phyloP scores from a whole-genome alignment of 1,284 basidiomycete species.

The Xerocomus minutiporus region DNA sequence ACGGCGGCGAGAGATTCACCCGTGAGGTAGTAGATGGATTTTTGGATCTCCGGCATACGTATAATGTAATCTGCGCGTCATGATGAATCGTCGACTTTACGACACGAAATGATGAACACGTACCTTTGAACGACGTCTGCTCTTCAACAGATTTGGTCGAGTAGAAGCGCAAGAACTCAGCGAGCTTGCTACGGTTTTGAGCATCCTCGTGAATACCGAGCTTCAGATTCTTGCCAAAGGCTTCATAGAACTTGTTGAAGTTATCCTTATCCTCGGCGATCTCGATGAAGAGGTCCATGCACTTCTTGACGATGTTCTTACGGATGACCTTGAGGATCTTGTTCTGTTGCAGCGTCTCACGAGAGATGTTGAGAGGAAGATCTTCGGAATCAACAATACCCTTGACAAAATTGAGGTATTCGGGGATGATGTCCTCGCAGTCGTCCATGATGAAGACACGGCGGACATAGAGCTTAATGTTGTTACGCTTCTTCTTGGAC shows the following conservation, averaged over 20 bases:
- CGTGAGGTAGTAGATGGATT: slow-evolving; percentile 99
- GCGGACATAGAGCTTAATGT: slow-evolving; percentile 99
- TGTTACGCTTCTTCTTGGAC: slow-evolving; percentile 99
- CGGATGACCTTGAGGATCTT: slow-evolving; percentile 99
- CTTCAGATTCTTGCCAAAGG: slow-evolving; percentile 97
- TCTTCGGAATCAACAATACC: slow-evolving; percentile 99
- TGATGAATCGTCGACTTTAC: slow-evolving; percentile 4
- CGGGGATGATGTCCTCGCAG: slow-evolving; percentile 99
- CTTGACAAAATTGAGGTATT: slow-evolving; percentile 99
- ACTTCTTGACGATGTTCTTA: slow-evolving; percentile 99
- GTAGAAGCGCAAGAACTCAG: slow-evolving; percentile 98
- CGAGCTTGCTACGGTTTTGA: slow-evolving; percentile 98
- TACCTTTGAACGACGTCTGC: slow-evolving; percentile 90
- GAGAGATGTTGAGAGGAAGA: slow-evolving; percentile 98
- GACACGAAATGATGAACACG: slow-evolving; percentile 18
- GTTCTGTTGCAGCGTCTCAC: slow-evolving; percentile 99
- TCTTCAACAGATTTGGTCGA: slow-evolving; percentile 95
- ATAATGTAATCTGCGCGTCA: slow-evolving; percentile 86
- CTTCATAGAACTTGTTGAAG: slow-evolving; percentile 95
- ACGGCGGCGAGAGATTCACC: slow-evolving; percentile 93
- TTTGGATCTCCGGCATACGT: slow-evolving; percentile 98
- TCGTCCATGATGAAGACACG: slow-evolving; percentile 99
- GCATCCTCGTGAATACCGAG: slow-evolving; percentile 99
- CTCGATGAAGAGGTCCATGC: slow-evolving; percentile 91
- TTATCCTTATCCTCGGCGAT: slow-evolving; percentile 99